These are phyloP conservation scores for Alternaria infectoria DNA, from an alignment of 2,329 filamentous ascomycete genomes.

Conservation along the genomic window DNA sequence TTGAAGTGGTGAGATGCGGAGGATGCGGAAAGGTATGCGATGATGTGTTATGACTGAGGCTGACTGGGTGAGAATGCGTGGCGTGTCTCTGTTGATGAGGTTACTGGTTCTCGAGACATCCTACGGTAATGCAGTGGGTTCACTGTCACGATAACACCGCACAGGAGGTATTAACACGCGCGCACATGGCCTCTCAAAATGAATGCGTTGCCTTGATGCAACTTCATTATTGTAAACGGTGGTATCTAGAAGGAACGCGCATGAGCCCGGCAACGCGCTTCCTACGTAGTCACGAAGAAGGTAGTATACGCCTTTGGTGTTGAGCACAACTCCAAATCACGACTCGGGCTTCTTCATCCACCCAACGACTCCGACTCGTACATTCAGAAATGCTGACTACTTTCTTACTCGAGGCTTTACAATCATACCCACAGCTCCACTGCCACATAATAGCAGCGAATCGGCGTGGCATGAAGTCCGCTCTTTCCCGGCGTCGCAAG, in stretches of 20 bases:
- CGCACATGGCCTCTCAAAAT: neutral
- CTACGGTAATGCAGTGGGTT: too few relatives aligned
- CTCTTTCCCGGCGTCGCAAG: conserved; percentile 11
- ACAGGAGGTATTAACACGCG: neutral
- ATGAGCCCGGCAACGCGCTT: neutral
- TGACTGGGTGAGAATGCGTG: neutral
- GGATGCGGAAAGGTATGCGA: neutral
- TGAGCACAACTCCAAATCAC: neutral
- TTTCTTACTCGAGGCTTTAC: conserved; percentile 25
- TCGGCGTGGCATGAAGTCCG: conserved; percentile 15
- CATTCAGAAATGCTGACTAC: conserved; percentile 17
- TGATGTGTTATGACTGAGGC: neutral
- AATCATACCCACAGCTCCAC: conserved; percentile 15
- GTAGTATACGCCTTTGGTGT: neutral
- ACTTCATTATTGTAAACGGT: neutral
- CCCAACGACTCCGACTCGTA: neutral
- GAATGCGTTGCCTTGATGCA: neutral
- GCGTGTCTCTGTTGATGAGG: neutral
- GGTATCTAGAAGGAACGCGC: neutral
- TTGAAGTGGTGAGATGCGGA: neutral
- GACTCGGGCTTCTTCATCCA: neutral
- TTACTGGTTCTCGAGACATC: neutral
- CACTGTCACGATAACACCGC: neutral
- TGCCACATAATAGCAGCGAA: conserved; percentile 17
- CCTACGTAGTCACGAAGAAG: neutral